phyloP scores from a whole-genome alignment of 129 eudicot genomes.

The Flaveria bidentis region DNA sequence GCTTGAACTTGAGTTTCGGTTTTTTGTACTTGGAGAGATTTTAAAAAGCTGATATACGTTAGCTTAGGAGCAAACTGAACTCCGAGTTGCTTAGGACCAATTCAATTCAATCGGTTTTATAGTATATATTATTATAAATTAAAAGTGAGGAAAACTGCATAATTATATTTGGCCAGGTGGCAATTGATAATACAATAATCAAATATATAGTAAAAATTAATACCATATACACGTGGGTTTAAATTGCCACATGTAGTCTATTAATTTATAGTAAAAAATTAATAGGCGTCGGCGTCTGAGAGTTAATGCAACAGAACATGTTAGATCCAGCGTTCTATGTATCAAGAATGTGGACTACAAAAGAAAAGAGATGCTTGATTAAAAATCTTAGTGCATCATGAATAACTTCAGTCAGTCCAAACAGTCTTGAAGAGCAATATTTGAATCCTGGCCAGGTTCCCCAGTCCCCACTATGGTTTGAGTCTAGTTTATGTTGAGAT shows the following conservation, averaged over 20 bases:
- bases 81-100: too few relatives aligned
- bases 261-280: neutral
- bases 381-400: neutral
- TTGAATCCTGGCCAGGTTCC: neutral
- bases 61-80: too few relatives aligned
- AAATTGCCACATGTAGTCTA: neutral
- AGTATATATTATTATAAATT: too few relatives aligned
- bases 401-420: neutral
- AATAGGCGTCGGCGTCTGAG: neutral
- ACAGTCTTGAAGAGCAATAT: slow-evolving; percentile 10
- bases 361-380: neutral
- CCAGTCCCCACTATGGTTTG: neutral
- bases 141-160: too few relatives aligned
- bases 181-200: neutral
- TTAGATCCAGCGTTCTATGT: neutral
- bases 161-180: too few relatives aligned
- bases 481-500: slow-evolving; percentile 25
- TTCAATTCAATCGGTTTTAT: too few relatives aligned
- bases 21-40: too few relatives aligned
- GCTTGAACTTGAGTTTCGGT: too few relatives aligned
- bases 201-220: neutral
- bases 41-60: too few relatives aligned
- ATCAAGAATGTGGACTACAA: slow-evolving; percentile 1
- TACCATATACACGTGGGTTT: neutral
- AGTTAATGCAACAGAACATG: neutral